Base-by-base conservation (phyloP, 106 monocot genomes). In the Apostasia ramifera region DNA sequence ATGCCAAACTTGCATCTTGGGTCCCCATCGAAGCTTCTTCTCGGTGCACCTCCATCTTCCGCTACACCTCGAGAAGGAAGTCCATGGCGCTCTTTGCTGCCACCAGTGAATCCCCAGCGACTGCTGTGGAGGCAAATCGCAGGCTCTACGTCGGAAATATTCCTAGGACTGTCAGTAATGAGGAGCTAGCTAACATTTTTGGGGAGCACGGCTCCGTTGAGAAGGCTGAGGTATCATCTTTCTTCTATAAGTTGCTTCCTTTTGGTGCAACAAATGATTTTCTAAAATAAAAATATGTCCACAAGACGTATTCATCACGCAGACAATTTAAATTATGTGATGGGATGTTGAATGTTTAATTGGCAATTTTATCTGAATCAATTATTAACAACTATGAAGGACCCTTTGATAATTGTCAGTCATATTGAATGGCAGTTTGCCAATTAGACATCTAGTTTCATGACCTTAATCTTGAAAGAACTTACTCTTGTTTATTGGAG, bases 121-220 rank as follows among this genome's bases (percentile, higher is more conserved):
- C 66, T 12, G 46, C 69, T 68, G 57, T 57, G 48, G 92, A 52
- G 59, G 78, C 41, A 49, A 72, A 76, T 74, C 74, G 92, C 74
- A 66, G 86, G 84, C 82, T 97, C 39, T 97, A 92, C 69, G 91
- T 97, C 3, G 95, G 95, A 8, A 97, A 97, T 59, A 92, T 97
- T 40, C 95, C 95, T 1, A 80, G 95, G 61, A 84, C 63, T 2
- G 74, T 97, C 13, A 73, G 44, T 14, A 83, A 83, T 43, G 82
- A 80, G 48, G 84, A 97, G 89, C 84, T 97, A 39, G 78, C 75
- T 3, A 75, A 75, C 54, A 77, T 92, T 8, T 89, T 92, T 40
- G 81, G 63, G 40, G 92, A 92, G 72, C 86, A 92, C 43, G 91
- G 86, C 4, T 76, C 91, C 2, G 95, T 97, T 5, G 89, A 89